Evolutionary conservation across 768 basidiomycete species (phyloP), one percentile per base, ranked within the genome.

Genomic region (Ramaria sp.): DNA sequence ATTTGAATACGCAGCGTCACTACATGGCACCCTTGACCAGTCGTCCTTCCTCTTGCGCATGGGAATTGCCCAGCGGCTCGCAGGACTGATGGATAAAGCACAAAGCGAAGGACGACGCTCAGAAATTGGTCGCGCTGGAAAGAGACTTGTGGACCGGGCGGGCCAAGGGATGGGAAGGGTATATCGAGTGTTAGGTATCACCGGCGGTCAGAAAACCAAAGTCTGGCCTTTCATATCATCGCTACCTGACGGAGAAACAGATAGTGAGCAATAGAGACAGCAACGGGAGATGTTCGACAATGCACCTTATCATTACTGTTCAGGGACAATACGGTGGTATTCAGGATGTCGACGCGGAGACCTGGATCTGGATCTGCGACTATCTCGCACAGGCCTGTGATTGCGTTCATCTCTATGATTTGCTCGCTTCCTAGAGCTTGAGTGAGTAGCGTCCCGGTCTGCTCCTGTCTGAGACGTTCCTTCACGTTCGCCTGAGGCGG

Each of bases 91-190:
- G n/a, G 69, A 75, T 11, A 67, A 72, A 0, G 82, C 84, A 0
- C 42, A 66, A 9, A 71, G 77, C 1, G 82, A 82, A 47, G 72
- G 82, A 19, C 71, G 71, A 60, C 60, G 65, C 13, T 63, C 67
- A 1, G 76, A 75, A 3, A 84, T 94, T 47, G 71, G 71, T 22
- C 71, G 75, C 24, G 84, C 82, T 0, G 88, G 83, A 22, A 68
- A 76, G 56, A 70, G 93, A 59, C 72, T 97, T n/a, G 78, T 91
- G 17, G 88, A 96, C 67, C 75, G 74, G 1, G 71, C 72, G 11
- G 83, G 49, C 10, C 57, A 51, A 19, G 75, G 91, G 19, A 98
- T 98, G 95, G 95, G 96, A 0, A 74, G 68, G 39, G 80, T 95
- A 72, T 98, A 97, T 65, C 77, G 84, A 68, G 77, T 97, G 17